Percentiles rank a stretch among this genome's conserved stretches.
Conservation (phyloP, 257 asterid species). For the Paulownia fortunei region DNA sequence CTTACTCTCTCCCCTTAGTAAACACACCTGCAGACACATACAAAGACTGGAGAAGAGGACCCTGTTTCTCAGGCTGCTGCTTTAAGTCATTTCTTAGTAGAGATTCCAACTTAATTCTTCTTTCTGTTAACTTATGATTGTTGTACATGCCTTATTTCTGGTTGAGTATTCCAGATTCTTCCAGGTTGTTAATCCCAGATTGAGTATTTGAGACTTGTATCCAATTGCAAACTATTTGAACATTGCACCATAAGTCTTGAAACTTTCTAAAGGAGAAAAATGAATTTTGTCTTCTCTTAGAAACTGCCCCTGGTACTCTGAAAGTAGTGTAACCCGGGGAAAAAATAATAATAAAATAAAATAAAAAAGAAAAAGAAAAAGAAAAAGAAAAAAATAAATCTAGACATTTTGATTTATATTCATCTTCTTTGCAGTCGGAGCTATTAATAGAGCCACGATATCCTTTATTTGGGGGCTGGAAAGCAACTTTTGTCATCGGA, state of each 20-base stretch:
- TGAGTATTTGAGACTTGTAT: slow-evolving; percentile 4
- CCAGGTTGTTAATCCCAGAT: background rate
- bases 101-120: slow-evolving; percentile 14
- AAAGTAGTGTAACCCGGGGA: background rate
- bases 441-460: slow-evolving; percentile 91
- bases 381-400: background rate
- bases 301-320: background rate
- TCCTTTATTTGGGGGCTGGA: slow-evolving; percentile 99
- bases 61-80: slow-evolving; percentile 25
- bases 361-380: background rate
- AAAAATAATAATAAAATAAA: background rate
- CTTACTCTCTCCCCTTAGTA: slow-evolving; percentile 16
- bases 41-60: slow-evolving; percentile 6
- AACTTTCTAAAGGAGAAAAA: background rate
- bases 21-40: background rate
- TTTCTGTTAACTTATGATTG: background rate
- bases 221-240: background rate
- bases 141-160: background rate
- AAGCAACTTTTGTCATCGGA: slow-evolving; percentile 89
- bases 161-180: slow-evolving; percentile 10
- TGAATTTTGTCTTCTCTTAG: background rate
- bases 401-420: background rate
- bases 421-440: slow-evolving; percentile 72
- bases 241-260: background rate
- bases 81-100: background rate